Base-by-base conservation (phyloP, 2,329 filamentous ascomycete species). In the Verticillium zaregamsianum region DNA sequence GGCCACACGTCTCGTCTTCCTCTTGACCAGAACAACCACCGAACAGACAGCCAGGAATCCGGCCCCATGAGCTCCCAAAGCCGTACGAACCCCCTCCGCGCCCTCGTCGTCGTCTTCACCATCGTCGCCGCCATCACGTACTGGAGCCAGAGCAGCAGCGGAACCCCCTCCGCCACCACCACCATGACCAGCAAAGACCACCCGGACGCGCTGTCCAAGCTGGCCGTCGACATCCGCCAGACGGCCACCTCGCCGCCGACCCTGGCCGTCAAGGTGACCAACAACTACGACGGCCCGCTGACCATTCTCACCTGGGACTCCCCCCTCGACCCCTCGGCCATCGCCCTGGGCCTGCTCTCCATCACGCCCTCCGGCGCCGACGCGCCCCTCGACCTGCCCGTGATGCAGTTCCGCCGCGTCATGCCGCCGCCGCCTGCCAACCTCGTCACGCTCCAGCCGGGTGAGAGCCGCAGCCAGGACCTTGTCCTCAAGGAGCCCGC, bases 281-380 rank as follows among this genome's bases (percentile, higher is more conserved):
- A 82, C 70, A 73, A 70, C 12, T 72, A 76, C 60, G 65, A 70
- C 2, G 61, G 65, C 5, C 68, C 77, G 1, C 70, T 80, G 59
- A 80, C 77, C 1, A 65, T 82, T 25, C 72, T 82, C 39, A 69
- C 67, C 3, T 82, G 79, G 72, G 70, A 76, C 57, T 78, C 79
- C 0, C 79, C 79, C n/a, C 70, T 82, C n/a, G 79, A 82, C 64
- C 69, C 72, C 0, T 59, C 79, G 17, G 78, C 75, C 0, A 62
- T 79, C 55, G 72, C 76, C 59, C 71, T 80, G 3, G 79, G 79
- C 9, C 68, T 78, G n/a, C 59, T 81, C 5, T 68, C 70, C 37
- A 72, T 82, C 63, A 77, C 71, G 3, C 76, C 74, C 3, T 69
- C 72, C 3, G 73, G 72, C 1, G 69, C 70, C 17, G 66, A 67